Evolutionary conservation across 2,329 filamentous ascomycete species (phyloP).

Genomic region (Arthrinium phaeospermum): DNA sequence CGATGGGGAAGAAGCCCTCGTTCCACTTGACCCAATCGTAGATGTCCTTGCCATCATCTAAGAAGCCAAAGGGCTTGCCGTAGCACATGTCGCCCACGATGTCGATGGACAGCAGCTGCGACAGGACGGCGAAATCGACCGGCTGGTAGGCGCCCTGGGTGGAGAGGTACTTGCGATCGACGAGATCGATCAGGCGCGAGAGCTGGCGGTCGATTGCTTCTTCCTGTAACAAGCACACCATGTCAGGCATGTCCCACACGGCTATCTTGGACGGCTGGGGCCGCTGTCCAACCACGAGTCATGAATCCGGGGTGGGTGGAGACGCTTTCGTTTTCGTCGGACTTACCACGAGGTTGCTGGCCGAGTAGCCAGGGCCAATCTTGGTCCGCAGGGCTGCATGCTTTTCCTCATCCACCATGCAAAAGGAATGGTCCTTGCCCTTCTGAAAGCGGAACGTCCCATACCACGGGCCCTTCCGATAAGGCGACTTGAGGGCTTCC

Average conservation of each 20-base stretch:
- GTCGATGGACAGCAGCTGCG: constrained; percentile 46
- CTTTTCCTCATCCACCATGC: constrained; percentile 21
- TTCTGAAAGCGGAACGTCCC: constrained; percentile 27
- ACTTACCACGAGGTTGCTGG: constrained; percentile 21
- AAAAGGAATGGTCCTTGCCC: constrained; percentile 26
- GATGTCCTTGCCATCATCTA: constrained; percentile 40
- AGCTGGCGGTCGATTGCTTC: constrained; percentile 28
- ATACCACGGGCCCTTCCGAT: constrained; percentile 30
- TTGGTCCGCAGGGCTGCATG: constrained; percentile 32
- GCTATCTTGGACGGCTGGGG: not conserved
- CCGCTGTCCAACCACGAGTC: not conserved
- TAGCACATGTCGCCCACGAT: constrained; percentile 43
- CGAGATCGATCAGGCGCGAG: constrained; percentile 24
- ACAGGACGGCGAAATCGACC: constrained; percentile 46
- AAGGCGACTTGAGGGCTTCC: constrained; percentile 27
- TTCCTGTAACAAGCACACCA: constrained; percentile 21
- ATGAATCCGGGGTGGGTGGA: not conserved
- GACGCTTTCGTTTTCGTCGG: not conserved
- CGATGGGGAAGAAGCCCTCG: constrained; percentile 27
- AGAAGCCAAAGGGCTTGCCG: constrained; percentile 40
- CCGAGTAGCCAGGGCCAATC: constrained; percentile 28
- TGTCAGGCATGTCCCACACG: too few species aligned
- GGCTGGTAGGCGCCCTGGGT: constrained; percentile 23
- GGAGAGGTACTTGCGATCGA: constrained; percentile 29
- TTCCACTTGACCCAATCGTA: constrained; percentile 30